Evolutionary conservation across 1,139 yeast species (phyloP).

Genomic region (Yamadazyma triangularis): DNA sequence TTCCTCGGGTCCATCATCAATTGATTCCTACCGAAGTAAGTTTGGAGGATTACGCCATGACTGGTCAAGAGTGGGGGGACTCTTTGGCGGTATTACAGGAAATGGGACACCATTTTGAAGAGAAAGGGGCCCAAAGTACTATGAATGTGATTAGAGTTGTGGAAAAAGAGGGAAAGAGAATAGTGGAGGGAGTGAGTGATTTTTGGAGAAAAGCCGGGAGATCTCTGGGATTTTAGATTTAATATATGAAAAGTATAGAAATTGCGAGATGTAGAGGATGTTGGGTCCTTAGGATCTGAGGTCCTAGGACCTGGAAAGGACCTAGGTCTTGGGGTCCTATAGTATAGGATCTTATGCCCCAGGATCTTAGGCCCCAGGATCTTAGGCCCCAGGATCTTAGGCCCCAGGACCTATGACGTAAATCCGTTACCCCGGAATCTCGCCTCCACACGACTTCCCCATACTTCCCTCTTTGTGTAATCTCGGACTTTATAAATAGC

Average conservation of each 20-base stretch:
- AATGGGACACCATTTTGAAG: slow-evolving; percentile 26
- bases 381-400: too few species aligned
- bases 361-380: too few species aligned
- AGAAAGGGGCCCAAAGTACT: slow-evolving; percentile 37
- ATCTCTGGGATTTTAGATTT: slow-evolving; percentile 43
- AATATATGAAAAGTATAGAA: too few species aligned
- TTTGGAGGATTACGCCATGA: slow-evolving; percentile 48
- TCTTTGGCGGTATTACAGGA: slow-evolving; percentile 12
- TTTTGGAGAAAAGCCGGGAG: slow-evolving; percentile 43
- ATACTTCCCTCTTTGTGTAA: too few species aligned
- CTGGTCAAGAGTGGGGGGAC: slow-evolving; percentile 20
- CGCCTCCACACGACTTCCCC: too few species aligned
- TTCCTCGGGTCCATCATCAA: slow-evolving; percentile 87
- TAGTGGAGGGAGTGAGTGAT: slow-evolving; percentile 40
- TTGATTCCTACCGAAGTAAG: slow-evolving; percentile 66
- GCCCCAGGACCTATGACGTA: too few species aligned
- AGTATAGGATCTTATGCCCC: too few species aligned
- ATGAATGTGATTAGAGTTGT: slow-evolving; percentile 38
- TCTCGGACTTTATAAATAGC: too few species aligned
- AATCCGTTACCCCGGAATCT: too few species aligned
- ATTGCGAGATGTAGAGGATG: not conserved
- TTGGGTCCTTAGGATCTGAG: too few species aligned
- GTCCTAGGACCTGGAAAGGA: too few species aligned
- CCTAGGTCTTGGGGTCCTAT: too few species aligned
- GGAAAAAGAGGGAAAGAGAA: slow-evolving; percentile 26